A percentile compares a stretch with the other conserved stretches of the same genome.
phyloP scores from a whole-genome alignment of 768 basidiomycete species.

The Phylloporus rhodoxanthus region DNA sequence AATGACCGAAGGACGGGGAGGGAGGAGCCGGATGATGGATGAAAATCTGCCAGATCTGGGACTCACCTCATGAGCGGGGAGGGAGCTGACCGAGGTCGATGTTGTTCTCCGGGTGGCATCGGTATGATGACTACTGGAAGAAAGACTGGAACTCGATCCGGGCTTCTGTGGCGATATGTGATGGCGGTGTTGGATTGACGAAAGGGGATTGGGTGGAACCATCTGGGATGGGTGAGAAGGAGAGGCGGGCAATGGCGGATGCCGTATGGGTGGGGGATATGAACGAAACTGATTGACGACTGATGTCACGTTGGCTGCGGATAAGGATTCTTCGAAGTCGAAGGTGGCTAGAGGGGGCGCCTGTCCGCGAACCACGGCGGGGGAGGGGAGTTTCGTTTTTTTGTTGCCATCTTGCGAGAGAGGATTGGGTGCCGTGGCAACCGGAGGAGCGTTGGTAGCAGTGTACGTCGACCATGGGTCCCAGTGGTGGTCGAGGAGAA shows the following conservation, averaged over 20 bases:
- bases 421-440: conserved; percentile 16
- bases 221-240: conserved; percentile 11
- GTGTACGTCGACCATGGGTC: conserved; percentile 20
- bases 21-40: conserved; percentile 15
- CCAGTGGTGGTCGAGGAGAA: conserved; percentile 11
- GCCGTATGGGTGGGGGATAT: conserved; percentile 23
- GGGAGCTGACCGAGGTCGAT: conserved; percentile 26
- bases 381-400: neutral
- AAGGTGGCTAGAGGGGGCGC: conserved; percentile 10
- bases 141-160: conserved; percentile 21
- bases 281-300: conserved; percentile 31
- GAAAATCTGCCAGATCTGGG: conserved; percentile 10
- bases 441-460: conserved; percentile 6
- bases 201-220: conserved; percentile 4
- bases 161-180: conserved; percentile 19
- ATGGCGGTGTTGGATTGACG: conserved; percentile 8
- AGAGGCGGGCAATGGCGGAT: conserved; percentile 16
- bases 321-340: conserved; percentile 28
- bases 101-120: conserved; percentile 26
- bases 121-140: conserved; percentile 19
- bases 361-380: conserved; percentile 25
- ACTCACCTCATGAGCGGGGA: conserved; percentile 21
- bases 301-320: conserved; percentile 26
- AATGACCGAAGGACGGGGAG: conserved; percentile 19
- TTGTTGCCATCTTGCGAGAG: neutral